Percentiles rank a stretch among this genome's conserved stretches.
Evolutionary conservation across 2,329 filamentous ascomycete species (phyloP).

Genomic region (Pseudocercospora musae): DNA sequence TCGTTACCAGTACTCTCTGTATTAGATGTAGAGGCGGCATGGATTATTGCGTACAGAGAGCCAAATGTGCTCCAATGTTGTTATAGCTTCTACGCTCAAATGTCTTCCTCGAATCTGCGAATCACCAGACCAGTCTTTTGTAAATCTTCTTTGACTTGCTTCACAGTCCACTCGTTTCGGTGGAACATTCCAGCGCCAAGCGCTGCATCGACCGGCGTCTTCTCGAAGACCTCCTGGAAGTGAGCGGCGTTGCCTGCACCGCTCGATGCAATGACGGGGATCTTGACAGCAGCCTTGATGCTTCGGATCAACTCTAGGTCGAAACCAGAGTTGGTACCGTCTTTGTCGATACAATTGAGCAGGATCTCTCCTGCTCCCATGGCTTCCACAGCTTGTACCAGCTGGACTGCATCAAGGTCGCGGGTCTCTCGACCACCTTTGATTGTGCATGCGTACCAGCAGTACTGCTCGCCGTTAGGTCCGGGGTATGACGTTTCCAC

Average conservation of each 20-base stretch:
- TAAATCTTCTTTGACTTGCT: slow-evolving; percentile 85
- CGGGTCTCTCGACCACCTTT: slow-evolving; percentile 93
- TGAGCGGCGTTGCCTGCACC: slow-evolving; percentile 85
- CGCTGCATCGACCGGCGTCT: slow-evolving; percentile 86
- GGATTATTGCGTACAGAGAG: neutral
- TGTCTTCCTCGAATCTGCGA: slow-evolving; percentile 67
- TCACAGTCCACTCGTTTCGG: slow-evolving; percentile 88
- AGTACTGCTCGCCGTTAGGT: slow-evolving; percentile 72
- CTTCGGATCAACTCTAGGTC: slow-evolving; percentile 86
- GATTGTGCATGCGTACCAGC: slow-evolving; percentile 98
- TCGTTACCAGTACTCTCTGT: neutral
- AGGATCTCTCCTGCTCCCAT: slow-evolving; percentile 95
- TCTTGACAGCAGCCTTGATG: slow-evolving; percentile 81
- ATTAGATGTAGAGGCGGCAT: neutral
- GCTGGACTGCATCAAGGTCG: slow-evolving; percentile 86
- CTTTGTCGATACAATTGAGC: slow-evolving; percentile 95
- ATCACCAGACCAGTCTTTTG: slow-evolving; percentile 69
- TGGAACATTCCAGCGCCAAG: slow-evolving; percentile 98
- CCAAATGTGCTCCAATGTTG: neutral
- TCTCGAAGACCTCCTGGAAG: slow-evolving; percentile 84
- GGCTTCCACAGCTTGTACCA: slow-evolving; percentile 84
- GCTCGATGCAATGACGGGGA: slow-evolving; percentile 92
- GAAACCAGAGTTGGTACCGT: slow-evolving; percentile 91
- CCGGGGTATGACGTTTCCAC: slow-evolving; percentile 68
- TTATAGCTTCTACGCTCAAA: slow-evolving; percentile 22